phyloP scores from a whole-genome alignment of 202 grass and related monocot genomes.

The Brachypodium distachyon region DNA sequence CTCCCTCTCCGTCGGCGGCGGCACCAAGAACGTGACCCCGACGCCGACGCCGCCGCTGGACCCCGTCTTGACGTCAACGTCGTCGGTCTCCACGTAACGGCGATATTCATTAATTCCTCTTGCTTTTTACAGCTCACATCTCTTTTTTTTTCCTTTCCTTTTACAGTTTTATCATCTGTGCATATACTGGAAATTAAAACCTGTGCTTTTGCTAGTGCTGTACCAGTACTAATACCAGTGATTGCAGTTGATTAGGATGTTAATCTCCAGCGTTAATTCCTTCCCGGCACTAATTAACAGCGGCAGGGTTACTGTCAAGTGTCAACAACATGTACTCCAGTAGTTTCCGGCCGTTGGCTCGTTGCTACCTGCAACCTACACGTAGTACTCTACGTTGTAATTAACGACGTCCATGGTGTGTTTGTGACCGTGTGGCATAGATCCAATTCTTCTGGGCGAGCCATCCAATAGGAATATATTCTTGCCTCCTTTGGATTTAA shows the following conservation, averaged over 20 bases:
- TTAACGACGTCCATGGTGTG: neutral
- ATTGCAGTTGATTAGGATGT: neutral
- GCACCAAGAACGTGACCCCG: slow-evolving; percentile 16
- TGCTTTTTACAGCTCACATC: neutral
- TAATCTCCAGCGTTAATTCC: neutral
- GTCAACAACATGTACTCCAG: neutral
- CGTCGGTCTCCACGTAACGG: slow-evolving; percentile 28
- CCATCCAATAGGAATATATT: slow-evolving; percentile 15
- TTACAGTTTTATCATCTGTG: slow-evolving; percentile 17
- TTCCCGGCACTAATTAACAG: neutral
- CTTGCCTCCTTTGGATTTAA: neutral
- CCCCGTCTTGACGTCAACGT: neutral
- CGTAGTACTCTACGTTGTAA: neutral
- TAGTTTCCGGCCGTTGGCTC: too few species aligned
- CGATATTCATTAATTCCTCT: neutral
- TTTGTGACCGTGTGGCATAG: neutral
- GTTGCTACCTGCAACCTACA: too few species aligned
- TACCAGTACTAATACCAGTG: neutral
- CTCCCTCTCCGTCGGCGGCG: slow-evolving; percentile 31
- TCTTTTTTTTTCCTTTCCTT: neutral
- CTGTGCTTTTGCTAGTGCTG: too few species aligned
- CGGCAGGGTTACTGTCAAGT: neutral
- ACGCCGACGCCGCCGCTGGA: neutral
- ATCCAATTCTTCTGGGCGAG: neutral
- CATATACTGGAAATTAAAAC: neutral